Evolutionary conservation across 345 rosid species (phyloP).

Genomic region (Hibiscus syriacus): DNA sequence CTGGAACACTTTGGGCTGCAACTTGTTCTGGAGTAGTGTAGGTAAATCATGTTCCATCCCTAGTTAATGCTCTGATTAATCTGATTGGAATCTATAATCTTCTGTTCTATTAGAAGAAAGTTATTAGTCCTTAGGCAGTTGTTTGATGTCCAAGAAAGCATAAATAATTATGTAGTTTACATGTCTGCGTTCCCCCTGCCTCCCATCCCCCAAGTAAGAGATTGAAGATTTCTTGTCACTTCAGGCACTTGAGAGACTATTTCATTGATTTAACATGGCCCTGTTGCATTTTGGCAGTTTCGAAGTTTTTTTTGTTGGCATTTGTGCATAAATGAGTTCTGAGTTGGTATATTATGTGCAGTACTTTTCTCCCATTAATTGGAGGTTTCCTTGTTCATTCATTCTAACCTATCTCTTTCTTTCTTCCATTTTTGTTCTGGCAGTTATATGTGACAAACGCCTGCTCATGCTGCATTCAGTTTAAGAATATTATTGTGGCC

Average conservation of each 20-base stretch:
- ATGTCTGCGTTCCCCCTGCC: neutral
- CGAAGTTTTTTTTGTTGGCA: neutral
- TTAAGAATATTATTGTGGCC: slow-evolving; percentile 40
- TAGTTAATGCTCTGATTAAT: neutral
- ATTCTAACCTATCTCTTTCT: neutral
- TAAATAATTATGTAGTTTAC: neutral
- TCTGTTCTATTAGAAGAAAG: neutral
- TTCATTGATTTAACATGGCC: too few relatives aligned
- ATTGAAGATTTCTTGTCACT: neutral
- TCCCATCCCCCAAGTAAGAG: neutral
- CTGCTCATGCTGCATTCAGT: slow-evolving; percentile 57
- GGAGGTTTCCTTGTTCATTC: neutral
- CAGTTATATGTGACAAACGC: slow-evolving; percentile 41
- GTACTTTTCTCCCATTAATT: neutral
- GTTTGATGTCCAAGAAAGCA: neutral
- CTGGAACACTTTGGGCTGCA: slow-evolving; percentile 58
- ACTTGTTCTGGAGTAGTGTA: slow-evolving; percentile 37
- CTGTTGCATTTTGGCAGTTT: neutral
- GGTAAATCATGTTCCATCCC: slow-evolving; percentile 25
- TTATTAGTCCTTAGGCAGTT: neutral
- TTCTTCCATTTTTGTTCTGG: slow-evolving; percentile 1
- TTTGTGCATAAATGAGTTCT: neutral
- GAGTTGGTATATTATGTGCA: neutral
- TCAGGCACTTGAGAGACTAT: neutral
- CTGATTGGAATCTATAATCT: neutral